Percentiles rank a stretch among this genome's conserved stretches.
phyloP scores from a whole-genome alignment of 129 eudicot species.

The Sambucus nigra region DNA sequence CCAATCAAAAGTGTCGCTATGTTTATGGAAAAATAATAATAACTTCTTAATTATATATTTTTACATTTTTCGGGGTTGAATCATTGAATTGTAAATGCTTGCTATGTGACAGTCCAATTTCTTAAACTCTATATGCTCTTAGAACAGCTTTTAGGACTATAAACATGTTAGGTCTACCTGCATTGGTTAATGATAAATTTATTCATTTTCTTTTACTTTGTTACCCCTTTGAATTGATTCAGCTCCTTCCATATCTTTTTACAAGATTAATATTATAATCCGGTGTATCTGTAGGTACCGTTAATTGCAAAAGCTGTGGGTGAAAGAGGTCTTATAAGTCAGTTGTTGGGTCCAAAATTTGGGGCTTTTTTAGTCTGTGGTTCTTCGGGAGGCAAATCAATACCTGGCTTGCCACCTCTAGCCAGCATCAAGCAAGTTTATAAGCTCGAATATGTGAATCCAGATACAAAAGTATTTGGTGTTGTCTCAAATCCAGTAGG shows the following conservation, averaged over 20 bases:
- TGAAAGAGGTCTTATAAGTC: slow-evolving; percentile 80
- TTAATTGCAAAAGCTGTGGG: slow-evolving; percentile 62
- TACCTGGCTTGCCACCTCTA: slow-evolving; percentile 61
- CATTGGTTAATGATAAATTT: neutral
- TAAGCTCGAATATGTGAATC: slow-evolving; percentile 38
- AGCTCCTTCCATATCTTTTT: neutral
- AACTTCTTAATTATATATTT: no score
- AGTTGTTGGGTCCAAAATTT: slow-evolving; percentile 66
- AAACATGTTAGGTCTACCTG: neutral
- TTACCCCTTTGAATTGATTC: neutral
- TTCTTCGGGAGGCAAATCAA: slow-evolving; percentile 37
- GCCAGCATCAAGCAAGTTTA: slow-evolving; percentile 52
- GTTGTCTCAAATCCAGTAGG: slow-evolving; percentile 77
- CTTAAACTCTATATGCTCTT: neutral
- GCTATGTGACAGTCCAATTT: neutral
- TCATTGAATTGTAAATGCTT: neutral
- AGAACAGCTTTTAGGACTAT: neutral
- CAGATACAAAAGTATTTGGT: slow-evolving; percentile 75
- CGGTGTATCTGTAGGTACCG: slow-evolving; percentile 39
- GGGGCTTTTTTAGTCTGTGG: slow-evolving; percentile 57
- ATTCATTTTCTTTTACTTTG: neutral
- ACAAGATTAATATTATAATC: neutral
- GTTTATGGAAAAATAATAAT: neutral
- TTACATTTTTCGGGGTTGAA: neutral
- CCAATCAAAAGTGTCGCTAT: neutral